Base-by-base conservation (phyloP, 2,329 filamentous ascomycete species). In the Bertia moriformis region DNA sequence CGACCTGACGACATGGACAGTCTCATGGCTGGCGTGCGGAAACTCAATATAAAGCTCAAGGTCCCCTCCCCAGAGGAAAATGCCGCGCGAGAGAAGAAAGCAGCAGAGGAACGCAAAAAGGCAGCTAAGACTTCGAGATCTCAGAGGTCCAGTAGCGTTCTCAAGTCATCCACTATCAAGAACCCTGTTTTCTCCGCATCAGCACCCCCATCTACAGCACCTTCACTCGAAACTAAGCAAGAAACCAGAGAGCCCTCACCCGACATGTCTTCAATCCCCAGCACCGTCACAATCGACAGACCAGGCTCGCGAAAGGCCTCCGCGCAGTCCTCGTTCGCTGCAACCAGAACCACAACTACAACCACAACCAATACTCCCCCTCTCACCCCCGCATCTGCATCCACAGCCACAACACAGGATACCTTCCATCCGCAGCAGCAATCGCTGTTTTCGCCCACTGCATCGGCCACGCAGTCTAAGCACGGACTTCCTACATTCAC, bases 21-120 rank as follows among this genome's bases (percentile, higher is more conserved):
- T 33, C 41, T 59, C 19, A 57, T 54, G 13, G 50, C 52, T 15
- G 49, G 54, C 14, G 51, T 59, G 49, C 52, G 51, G 37, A 54
- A 52, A 18, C n/a, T 29, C 10, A 29, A n/a, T n/a, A 50, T 57
- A 19, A 57, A 52, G 40, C 40, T 56, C 14, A 52, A 39, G 37
- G 42, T 51, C 14, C 45, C 43, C 5, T 43, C 49, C 2, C 50
- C 55, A 41, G 44, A 49, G 30, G 52, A 56, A 36, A 44, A 49
- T 41, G 52, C 55, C 13, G 53, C 52, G 14, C 48, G 43, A 38
- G 49, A 49, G 33, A 38, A 47, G 37, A 27, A 19, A n/a, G 20
- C 18, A 7, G 14, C 7, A 10, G 49, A 35, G 15, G 32, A 44
- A 19, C 19, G 32, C 2, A 35, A 38, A 24, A 29, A n/a, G 15